Conservation (phyloP, 768 basidiomycete species). For the Amanita rimosa region DNA sequence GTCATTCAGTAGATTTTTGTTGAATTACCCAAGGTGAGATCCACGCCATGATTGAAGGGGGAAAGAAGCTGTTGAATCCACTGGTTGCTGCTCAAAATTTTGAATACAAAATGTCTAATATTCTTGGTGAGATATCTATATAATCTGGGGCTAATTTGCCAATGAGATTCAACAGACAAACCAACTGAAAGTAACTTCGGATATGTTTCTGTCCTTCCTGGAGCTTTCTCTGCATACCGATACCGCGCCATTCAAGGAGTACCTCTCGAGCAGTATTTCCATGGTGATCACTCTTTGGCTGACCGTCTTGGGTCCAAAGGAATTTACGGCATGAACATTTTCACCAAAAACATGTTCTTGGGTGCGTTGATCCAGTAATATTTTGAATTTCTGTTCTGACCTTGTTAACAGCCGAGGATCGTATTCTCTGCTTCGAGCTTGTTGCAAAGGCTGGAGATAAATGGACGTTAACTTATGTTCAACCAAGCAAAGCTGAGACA, state of each 20-base stretch:
- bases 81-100: constrained; percentile 94
- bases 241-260: constrained; percentile 85
- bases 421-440: constrained; percentile 95
- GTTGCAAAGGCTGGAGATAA: constrained; percentile 81
- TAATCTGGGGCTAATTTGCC: neutral
- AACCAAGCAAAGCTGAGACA: constrained; percentile 92
- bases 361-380: constrained; percentile 15
- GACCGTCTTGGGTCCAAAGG: constrained; percentile 89
- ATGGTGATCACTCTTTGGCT: constrained; percentile 82
- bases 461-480: constrained; percentile 88
- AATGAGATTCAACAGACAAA: constrained; percentile 44
- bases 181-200: constrained; percentile 94
- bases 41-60: constrained; percentile 93
- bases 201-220: constrained; percentile 90
- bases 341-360: constrained; percentile 78
- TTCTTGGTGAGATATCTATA: constrained; percentile 44
- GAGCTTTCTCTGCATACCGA: constrained; percentile 96
- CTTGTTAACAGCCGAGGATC: constrained; percentile 61
- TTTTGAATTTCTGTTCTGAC: neutral
- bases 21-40: constrained; percentile 46
- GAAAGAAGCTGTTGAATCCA: constrained; percentile 85
- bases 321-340: constrained; percentile 94
- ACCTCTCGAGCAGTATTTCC: constrained; percentile 79
- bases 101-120: constrained; percentile 98
- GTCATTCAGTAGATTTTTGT: neutral